Evolutionary conservation across 768 basidiomycete genomes (phyloP).

Genomic region (Leccinum olivaceopallidum): DNA sequence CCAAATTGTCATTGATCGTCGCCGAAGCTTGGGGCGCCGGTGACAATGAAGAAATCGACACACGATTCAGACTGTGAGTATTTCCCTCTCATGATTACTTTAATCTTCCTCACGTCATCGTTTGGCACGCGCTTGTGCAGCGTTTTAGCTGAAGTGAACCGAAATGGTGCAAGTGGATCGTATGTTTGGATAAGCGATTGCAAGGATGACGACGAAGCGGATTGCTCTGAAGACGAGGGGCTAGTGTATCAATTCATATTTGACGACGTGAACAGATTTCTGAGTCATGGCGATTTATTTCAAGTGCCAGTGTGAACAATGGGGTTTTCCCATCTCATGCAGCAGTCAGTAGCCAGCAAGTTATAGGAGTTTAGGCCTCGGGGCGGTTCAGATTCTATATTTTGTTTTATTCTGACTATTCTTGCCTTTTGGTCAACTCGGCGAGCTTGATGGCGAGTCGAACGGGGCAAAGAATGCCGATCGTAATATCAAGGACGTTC

Average conservation of each 20-base stretch:
- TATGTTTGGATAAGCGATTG: neutral
- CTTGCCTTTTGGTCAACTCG: neutral
- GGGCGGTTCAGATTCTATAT: too few relatives aligned
- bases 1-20: neutral
- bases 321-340: neutral
- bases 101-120: neutral
- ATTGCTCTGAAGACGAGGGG: neutral
- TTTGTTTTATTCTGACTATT: neutral
- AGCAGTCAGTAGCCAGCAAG: neutral
- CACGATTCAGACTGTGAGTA: neutral
- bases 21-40: neutral
- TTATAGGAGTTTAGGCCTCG: neutral
- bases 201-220: neutral
- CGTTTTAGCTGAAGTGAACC: neutral
- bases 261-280: neutral
- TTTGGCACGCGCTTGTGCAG: neutral
- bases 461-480: neutral
- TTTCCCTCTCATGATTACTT: neutral
- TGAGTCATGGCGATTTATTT: too few relatives aligned
- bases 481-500: neutral
- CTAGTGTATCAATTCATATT: neutral
- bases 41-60: too few relatives aligned
- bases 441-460: neutral
- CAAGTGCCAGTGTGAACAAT: too few relatives aligned
- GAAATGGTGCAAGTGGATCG: neutral